Evolutionary conservation across 805 yeast species (phyloP), one percentile per base, ranked within the genome.

Genomic region (Komagataella mondaviorum): DNA sequence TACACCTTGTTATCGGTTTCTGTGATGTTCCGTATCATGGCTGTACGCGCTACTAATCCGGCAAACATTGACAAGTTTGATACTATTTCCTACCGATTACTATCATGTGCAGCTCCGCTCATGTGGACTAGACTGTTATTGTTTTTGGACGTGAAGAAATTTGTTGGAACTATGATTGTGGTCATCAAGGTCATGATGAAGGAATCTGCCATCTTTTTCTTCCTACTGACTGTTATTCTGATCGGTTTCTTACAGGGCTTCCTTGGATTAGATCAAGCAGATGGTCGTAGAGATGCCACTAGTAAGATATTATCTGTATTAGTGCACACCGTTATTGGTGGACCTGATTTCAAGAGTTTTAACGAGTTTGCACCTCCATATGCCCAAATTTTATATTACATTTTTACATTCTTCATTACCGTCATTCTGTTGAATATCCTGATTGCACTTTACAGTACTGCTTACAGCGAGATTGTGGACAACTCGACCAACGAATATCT

Each of bases 161-260:
- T 88, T 64, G 86, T 88, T 49, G 96, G 96, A 45, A 87, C 89
- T 2, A 85, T 88, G 88, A 76, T 88, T 55, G 91, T 88, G 24
- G 91, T 88, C 4, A 69, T 86, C 49, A 86, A 86, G 60, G 83
- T 82, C 52, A 84, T 88, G 88, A 83, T 88, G 87, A 81, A 83
- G 58, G 96, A 88, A 64, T 83, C 93, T 1, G 63, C 86, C n/a
- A 73, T 88, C 12, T 88, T 88, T 69, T 88, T 88, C 61, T 84
- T 86, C 47, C 68, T 88, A 56, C 70, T 88, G 51, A 68, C 75
- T 6, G 77, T 88, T 52, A 81, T 88, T 44, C 80, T 84, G 55
- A 63, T 84, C 49, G 96, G 96, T 0, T 88, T 88, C 66, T 68
- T 87, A 51, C 96, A 88, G 63, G 96, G 95, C 0, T 87, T 88